Evolutionary conservation across 1,284 basidiomycete genomes (phyloP).

Genomic region (Ustilago trichophora): DNA sequence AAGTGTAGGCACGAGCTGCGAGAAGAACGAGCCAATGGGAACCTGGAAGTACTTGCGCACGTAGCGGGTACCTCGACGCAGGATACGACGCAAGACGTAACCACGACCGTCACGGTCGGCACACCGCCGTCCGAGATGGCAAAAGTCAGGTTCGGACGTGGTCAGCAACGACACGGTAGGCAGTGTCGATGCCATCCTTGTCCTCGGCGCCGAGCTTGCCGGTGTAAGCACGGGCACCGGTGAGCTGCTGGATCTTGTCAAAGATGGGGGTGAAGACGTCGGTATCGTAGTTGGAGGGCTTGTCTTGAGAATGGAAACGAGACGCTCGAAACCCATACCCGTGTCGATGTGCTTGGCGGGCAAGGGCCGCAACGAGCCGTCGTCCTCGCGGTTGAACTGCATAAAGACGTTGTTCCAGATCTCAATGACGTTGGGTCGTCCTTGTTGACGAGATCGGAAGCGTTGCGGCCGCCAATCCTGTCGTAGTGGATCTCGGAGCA

Average conservation of each 20-base stretch:
- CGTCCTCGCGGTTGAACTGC: constrained; percentile 94
- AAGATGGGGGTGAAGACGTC: constrained; percentile 94
- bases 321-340: constrained; percentile 97
- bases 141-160: constrained; percentile 95
- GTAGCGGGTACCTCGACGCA: constrained; percentile 90
- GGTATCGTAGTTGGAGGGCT: constrained; percentile 95
- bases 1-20: constrained; percentile 85
- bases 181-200: constrained; percentile 91
- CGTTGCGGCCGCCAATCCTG: constrained; percentile 91
- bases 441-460: constrained; percentile 87
- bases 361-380: constrained; percentile 80
- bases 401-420: constrained; percentile 99
- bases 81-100: constrained; percentile 90
- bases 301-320: constrained; percentile 91
- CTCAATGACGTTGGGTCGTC: constrained; percentile 94
- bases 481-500: constrained; percentile 98
- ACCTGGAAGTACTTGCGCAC: constrained; percentile 95
- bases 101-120: constrained; percentile 93
- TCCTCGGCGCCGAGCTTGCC: constrained; percentile 95
- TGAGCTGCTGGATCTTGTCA: constrained; percentile 84
- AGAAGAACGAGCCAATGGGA: constrained; percentile 94
- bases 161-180: constrained; percentile 95
- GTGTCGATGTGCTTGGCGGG: constrained; percentile 97
- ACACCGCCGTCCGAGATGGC: constrained; percentile 95
- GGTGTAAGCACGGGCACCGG: constrained; percentile 83